Base-by-base conservation (phyloP, 306 rosid species). In the Potentilla sterilis region DNA sequence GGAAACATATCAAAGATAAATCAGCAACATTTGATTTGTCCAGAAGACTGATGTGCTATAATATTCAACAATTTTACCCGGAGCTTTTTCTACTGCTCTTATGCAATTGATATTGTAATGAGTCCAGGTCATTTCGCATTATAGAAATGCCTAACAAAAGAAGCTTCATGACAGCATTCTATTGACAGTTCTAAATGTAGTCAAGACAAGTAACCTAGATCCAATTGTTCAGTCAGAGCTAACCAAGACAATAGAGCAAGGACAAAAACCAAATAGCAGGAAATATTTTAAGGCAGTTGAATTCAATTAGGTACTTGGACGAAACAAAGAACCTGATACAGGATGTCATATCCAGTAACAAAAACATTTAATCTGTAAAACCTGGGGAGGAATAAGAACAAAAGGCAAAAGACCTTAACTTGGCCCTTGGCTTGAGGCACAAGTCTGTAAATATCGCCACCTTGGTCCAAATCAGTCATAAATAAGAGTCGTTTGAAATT, bases 231-330 rank as follows among this genome's bases (percentile, higher is more conserved):
- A 24, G 13, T 10, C 35, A 58, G 4, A 24, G 16, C 28, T 7
- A 62, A 14, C 49, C 37, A 75, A 75, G 12, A 22, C 35, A 49
- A 49, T 4, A 9, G 11, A 24, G 10, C 4, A 19, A 3, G 18
- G 28, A 52, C 59, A 54, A 63, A 71, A 24, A 64, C 16, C 21
- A 49, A 78, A 80, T n/a, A 42, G 63, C 69, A 64, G 67, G 22
- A 65, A 6, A 62, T 19, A 58, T 11, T 37, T 18, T 18, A 35
- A 14, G 18, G 47, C 28, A 7, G 47, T 65, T 65, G 13, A 15
- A 65, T 38, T 18, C 22, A 18, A 16, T 65, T 19, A 63, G 13
- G 68, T 44, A 35, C 47, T 38, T 58, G 13, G 37, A 10, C 16
- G 4, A 58, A 24, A 22, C 13, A 2, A 58, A 24, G 4, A 58